phyloP scores from a whole-genome alignment of 2,329 filamentous ascomycete species.

The Aspergillus transmontanensis region DNA sequence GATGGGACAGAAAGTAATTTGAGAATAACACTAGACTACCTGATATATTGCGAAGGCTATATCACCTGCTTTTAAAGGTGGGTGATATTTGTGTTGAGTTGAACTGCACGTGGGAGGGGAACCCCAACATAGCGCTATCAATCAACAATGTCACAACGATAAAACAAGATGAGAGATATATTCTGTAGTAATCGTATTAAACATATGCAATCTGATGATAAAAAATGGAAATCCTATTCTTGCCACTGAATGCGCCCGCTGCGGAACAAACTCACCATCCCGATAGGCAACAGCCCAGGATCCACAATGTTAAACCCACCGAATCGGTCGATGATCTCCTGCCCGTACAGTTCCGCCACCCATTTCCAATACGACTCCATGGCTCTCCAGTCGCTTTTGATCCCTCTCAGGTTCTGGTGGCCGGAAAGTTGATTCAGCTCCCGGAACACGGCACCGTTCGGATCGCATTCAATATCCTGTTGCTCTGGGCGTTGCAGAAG shows the following conservation, averaged over 20 bases:
- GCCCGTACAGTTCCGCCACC: slow-evolving; percentile 15
- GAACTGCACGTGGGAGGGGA: no score
- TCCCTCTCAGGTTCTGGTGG: slow-evolving; percentile 5
- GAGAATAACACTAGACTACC: no score
- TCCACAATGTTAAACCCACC: slow-evolving; percentile 19
- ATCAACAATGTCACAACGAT: no score
- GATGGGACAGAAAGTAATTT: no score
- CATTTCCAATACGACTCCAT: slow-evolving; percentile 18
- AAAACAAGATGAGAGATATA: no score
- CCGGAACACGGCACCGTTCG: background rate
- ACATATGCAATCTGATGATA: no score
- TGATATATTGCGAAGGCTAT: no score
- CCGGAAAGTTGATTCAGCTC: background rate
- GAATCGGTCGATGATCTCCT: slow-evolving; percentile 14
- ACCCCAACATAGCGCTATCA: no score
- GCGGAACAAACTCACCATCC: slow-evolving; percentile 17
- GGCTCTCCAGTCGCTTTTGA: background rate
- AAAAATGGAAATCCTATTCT: background rate
- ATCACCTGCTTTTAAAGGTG: no score
- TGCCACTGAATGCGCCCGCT: slow-evolving; percentile 11
- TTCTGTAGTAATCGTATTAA: no score
- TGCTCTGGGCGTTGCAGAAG: slow-evolving; percentile 10
- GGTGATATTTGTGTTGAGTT: no score
- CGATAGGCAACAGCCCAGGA: slow-evolving; percentile 16
- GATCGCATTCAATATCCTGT: slow-evolving; percentile 8